Base-by-base conservation (phyloP, 2,329 filamentous ascomycete species). In the Fusarium pininemorale region DNA sequence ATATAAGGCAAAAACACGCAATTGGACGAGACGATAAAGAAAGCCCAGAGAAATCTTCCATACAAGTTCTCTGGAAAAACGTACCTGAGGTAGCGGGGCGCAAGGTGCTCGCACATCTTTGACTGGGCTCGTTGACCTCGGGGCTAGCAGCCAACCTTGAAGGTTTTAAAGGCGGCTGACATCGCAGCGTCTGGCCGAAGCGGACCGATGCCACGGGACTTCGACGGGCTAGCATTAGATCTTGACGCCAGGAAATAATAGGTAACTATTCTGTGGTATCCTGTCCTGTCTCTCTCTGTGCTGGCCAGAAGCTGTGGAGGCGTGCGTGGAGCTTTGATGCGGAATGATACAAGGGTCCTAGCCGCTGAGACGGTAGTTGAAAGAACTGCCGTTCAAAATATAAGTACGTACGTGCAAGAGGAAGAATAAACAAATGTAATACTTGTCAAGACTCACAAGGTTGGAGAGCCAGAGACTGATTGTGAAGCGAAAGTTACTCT, bases 21-120 rank as follows among this genome's bases (percentile, higher is more conserved):
- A 66, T 69, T 74, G 72, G 68, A 20, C 60, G 72, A 54, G 35
- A 53, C 32, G 24, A 69, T 39, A 44, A 56, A 72, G 50, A 55
- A 32, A 26, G 42, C 41, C 53, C 47, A 67, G 63, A 64, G 55
- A 74, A 69, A 55, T 69, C 72, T 72, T 65, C 47, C 37, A 60
- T 61, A 45, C 53, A 74, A 74, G 44, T 44, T 61, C 45, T 56
- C 45, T 35, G 24, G 57, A 55, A 30, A 63, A 70, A 78, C 76
- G 73, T 75, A 78, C 76, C 76, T 72, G 63, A 76, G 42, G 63
- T 63, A 54, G 71, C 59, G 69, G 75, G 65, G 61, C 65, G 62
- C 38, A 50, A 57, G 20, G 55, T 71, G 69, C 74, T 75, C 64
- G 50, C 62, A 61, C 72, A 74, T 69, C 74, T 57, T 66, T 69